Conservation (phyloP, 2,329 filamentous ascomycete species). For the Byssothecium circinans region DNA sequence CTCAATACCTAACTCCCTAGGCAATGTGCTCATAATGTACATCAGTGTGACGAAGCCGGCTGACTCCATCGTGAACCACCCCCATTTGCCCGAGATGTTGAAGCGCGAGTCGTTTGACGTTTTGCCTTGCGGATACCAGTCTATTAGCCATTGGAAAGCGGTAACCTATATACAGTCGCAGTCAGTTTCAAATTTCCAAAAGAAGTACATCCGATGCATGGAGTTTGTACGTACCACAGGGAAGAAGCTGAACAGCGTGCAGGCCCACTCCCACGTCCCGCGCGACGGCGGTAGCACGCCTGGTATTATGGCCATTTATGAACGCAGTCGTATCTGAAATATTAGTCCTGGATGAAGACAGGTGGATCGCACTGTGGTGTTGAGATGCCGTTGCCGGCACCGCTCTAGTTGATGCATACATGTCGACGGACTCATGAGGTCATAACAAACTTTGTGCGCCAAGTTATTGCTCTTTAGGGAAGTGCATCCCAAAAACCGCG, state of each 20-base stretch:
- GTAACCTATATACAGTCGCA: constrained; percentile 59
- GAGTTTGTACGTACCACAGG: constrained; percentile 48
- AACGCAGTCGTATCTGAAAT: neutral
- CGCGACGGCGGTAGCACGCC: constrained; percentile 53
- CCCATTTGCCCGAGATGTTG: constrained; percentile 86
- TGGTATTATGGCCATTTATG: constrained; percentile 47
- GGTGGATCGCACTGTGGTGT: too few relatives aligned
- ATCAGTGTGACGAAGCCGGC: constrained; percentile 75
- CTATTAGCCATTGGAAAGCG: constrained; percentile 69
- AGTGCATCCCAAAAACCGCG: too few relatives aligned
- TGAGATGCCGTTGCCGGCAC: too few relatives aligned
- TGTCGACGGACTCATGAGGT: constrained; percentile 16
- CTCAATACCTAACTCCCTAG: constrained; percentile 58
- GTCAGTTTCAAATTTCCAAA: neutral
- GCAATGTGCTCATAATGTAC: constrained; percentile 75
- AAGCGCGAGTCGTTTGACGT: constrained; percentile 73
- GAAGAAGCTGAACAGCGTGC: constrained; percentile 53
- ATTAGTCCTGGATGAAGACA: too few relatives aligned
- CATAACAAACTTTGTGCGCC: constrained; percentile 7
- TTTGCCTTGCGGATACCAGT: constrained; percentile 91
- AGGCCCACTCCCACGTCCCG: constrained; percentile 53
- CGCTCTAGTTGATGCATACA: neutral
- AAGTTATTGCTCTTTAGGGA: neutral
- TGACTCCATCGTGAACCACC: constrained; percentile 86
- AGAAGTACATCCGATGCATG: neutral